A percentile compares a stretch with the other conserved stretches of the same genome.
phyloP scores from a whole-genome alignment of 768 basidiomycete genomes.

The Xerocomellus intermedius region DNA sequence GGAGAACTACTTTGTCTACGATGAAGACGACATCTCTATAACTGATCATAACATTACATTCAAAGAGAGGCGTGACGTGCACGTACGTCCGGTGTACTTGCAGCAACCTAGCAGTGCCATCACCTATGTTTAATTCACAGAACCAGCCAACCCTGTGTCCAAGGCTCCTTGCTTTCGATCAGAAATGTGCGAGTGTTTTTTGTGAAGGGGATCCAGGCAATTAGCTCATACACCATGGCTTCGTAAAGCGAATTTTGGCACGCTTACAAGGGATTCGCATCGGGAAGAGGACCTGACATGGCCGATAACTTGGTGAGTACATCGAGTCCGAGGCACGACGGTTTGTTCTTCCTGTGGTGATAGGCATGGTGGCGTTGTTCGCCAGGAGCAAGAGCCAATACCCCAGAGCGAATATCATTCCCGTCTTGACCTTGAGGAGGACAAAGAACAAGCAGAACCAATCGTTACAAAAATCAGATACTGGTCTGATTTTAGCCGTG shows the following conservation, averaged over 20 bases:
- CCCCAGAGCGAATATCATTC: conserved; percentile 55
- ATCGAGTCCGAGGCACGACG: neutral
- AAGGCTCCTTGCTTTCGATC: conserved; percentile 64
- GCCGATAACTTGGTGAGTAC: conserved; percentile 22
- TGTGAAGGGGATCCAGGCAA: neutral
- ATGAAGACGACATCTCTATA: conserved; percentile 41
- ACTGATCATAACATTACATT: conserved; percentile 63
- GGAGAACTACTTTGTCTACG: conserved; percentile 61
- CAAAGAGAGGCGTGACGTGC: conserved; percentile 51
- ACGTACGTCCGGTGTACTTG: conserved; percentile 38
- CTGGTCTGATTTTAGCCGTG: conserved; percentile 53
- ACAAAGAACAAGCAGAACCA: conserved; percentile 8
- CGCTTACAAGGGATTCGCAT: conserved; percentile 44
- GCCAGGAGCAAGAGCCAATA: conserved; percentile 54
- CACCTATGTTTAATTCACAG: conserved; percentile 5
- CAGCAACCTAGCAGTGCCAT: neutral
- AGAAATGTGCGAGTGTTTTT: conserved; percentile 46
- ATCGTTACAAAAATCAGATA: conserved; percentile 36
- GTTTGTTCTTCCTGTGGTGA: conserved; percentile 1
- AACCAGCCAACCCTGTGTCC: conserved; percentile 52
- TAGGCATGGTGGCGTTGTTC: conserved; percentile 51
- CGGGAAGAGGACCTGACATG: conserved; percentile 25
- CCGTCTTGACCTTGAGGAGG: conserved; percentile 34
- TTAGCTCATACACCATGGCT: conserved; percentile 8
- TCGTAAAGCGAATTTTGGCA: conserved; percentile 62